A percentile compares a stretch with the other conserved stretches of the same genome.
Evolutionary conservation across 345 rosid species (phyloP).

Genomic region (Firmiana major): DNA sequence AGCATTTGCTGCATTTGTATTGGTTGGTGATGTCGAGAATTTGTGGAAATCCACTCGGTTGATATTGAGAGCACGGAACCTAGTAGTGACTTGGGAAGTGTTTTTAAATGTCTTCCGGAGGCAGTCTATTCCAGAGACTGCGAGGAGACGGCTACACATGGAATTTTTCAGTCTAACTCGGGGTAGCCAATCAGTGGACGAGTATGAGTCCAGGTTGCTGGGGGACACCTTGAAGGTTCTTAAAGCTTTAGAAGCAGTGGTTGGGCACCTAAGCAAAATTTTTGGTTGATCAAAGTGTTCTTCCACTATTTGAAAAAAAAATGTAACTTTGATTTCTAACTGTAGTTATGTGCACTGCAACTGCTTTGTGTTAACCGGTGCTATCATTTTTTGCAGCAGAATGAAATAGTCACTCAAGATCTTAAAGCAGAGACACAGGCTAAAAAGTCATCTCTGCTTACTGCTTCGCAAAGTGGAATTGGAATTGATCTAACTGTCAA

Average conservation of each 20-base stretch:
- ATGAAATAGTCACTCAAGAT: conserved; percentile 43
- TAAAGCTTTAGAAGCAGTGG: conserved; percentile 63
- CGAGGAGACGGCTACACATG: too few species aligned
- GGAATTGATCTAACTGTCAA: conserved; percentile 45
- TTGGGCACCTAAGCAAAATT: conserved; percentile 74
- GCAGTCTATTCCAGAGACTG: too few species aligned
- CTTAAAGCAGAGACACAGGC: conserved; percentile 48
- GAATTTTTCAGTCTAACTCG: too few species aligned
- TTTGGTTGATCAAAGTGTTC: conserved; percentile 72
- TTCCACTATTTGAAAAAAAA: conserved; percentile 78
- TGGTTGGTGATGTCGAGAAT: too few species aligned
- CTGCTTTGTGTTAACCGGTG: neutral
- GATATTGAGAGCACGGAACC: too few species aligned
- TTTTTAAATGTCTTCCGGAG: too few species aligned
- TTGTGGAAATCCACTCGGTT: too few species aligned
- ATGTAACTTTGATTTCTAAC: conserved; percentile 38
- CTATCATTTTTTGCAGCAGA: conserved; percentile 32
- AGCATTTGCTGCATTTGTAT: too few species aligned
- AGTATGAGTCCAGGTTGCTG: too few species aligned
- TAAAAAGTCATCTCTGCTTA: conserved; percentile 41
- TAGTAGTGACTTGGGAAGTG: too few species aligned
- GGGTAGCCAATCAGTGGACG: too few species aligned
- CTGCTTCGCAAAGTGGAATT: conserved; percentile 27
- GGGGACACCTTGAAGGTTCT: conserved; percentile 69
- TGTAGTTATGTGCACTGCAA: conserved; percentile 1